These are phyloP conservation scores for Populus davidiana DNA, from an alignment of 345 rosid genomes.

Conservation along the genomic window DNA sequence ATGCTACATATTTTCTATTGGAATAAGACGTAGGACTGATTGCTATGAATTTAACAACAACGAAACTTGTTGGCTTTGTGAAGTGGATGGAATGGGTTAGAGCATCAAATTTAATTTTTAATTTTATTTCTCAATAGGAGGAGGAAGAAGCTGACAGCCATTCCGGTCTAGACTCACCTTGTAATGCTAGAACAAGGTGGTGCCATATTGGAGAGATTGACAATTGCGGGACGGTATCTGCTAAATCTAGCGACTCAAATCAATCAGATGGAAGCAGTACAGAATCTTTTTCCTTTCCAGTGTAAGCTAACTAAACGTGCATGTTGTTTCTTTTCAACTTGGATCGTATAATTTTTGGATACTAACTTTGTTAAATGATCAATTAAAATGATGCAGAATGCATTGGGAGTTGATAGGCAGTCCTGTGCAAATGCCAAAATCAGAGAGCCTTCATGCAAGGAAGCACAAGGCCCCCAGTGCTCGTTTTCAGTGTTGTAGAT, in stretches of 20 bases:
- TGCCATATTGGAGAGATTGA: slow-evolving; percentile 17
- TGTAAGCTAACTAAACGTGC: slow-evolving; percentile 34
- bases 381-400: slow-evolving; percentile 40
- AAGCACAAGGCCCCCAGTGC: slow-evolving; percentile 40
- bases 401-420: slow-evolving; percentile 69
- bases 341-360: neutral
- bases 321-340: neutral
- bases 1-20: too few relatives aligned
- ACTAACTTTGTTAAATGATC: neutral
- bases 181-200: slow-evolving; percentile 7
- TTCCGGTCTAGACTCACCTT: slow-evolving; percentile 14
- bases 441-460: slow-evolving; percentile 44
- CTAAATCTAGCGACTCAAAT: slow-evolving; percentile 45
- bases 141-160: slow-evolving; percentile 24
- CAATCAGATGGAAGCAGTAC: slow-evolving; percentile 49
- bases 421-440: slow-evolving; percentile 68
- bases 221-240: slow-evolving; percentile 20
- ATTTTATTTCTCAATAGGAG: slow-evolving; percentile 12
- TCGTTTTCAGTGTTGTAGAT: slow-evolving; percentile 61
- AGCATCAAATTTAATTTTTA: neutral
- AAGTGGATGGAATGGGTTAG: neutral
- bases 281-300: slow-evolving; percentile 72
- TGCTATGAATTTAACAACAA: too few relatives aligned
- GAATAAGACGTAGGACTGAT: too few relatives aligned
- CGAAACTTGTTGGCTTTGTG: neutral